Evolutionary conservation across 2,329 filamentous ascomycete species (phyloP).

Genomic region (Emmonsiellopsis sp.): DNA sequence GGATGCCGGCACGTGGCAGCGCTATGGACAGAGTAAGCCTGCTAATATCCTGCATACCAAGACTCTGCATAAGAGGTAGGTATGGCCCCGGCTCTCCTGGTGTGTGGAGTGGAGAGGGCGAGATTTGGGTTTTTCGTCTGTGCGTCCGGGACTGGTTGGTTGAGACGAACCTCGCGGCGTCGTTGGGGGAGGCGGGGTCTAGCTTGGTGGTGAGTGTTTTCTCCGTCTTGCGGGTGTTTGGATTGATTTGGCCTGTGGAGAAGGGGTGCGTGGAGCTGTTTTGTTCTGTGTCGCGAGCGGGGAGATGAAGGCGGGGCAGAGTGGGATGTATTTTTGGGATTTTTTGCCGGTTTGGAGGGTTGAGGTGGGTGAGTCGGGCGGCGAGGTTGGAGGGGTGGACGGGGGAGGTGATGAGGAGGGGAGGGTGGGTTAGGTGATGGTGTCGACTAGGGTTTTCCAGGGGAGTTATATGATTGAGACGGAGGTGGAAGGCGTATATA

Average conservation of each 20-base stretch:
- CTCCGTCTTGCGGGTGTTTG: constrained; percentile 13
- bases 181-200: constrained; percentile 10
- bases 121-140: constrained; percentile 30
- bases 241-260: constrained; percentile 20
- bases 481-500: too few relatives aligned
- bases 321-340: constrained; percentile 26
- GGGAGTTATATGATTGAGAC: too few relatives aligned
- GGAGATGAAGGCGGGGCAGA: constrained; percentile 31
- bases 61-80: constrained; percentile 23
- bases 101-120: constrained; percentile 21
- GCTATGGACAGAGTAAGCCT: constrained; percentile 41
- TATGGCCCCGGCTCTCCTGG: constrained; percentile 25
- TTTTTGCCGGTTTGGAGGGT: constrained; percentile 19
- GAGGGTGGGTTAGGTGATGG: neutral
- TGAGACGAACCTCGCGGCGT: constrained; percentile 19
- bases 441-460: too few relatives aligned
- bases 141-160: constrained; percentile 39
- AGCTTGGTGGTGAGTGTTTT: constrained; percentile 7
- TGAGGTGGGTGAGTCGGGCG: constrained; percentile 25
- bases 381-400: constrained; percentile 29
- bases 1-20: constrained; percentile 24
- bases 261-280: constrained; percentile 28
- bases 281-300: constrained; percentile 29
- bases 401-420: constrained; percentile 18
- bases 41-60: constrained; percentile 38